Base-by-base conservation (phyloP, 2,329 filamentous ascomycete species). In the Diatrype stigma region DNA sequence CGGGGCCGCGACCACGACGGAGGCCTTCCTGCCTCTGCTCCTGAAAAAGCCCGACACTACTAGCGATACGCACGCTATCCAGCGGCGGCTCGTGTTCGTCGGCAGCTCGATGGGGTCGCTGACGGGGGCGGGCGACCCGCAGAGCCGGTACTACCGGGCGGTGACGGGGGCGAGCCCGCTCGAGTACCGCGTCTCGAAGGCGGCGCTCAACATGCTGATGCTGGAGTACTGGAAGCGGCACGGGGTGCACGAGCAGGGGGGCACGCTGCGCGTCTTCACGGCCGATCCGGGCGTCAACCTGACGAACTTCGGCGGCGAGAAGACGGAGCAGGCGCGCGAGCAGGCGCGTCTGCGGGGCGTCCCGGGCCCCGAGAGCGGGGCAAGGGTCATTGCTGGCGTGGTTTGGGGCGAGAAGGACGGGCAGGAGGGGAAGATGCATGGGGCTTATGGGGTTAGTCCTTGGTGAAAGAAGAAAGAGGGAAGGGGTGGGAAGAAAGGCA, bases 361-460 rank as follows among this genome's bases (percentile, higher is more conserved):
- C 6, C 52, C 49, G 16, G 53, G 48, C 30, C 51, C 55, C 10
- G 63, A 68, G 56, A 64, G 72, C 16, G 70, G 72, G 51, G 70
- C 71, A 16, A 51, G 58, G 34, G 50, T 51, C 30, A 46, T 62
- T 46, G 59, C 54, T 19, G 28, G 38, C 22, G 52, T 58, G 7
- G 49, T 60, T 8, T 53, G 42, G 34, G 60, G 57, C n/a, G 58
- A 60, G 21, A 49, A 50, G 28, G 60, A 62, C 46, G 47, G n/a
- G 16, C 51, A 56, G 42, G 51, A 55, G 45, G 60, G 60, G 3
- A 60, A 50, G 35, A 52, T 61, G 14, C 47, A 46, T 17, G 55
- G 49, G 35, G 51, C 42, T 6, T 55, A 59, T 52, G 56, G 56
- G 6, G 45, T 56, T 47, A 44, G 32, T 35, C 55, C 51, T 32